Base-by-base conservation (phyloP, 192 early-diverging fungal genomes). In the Podila verticillata region DNA sequence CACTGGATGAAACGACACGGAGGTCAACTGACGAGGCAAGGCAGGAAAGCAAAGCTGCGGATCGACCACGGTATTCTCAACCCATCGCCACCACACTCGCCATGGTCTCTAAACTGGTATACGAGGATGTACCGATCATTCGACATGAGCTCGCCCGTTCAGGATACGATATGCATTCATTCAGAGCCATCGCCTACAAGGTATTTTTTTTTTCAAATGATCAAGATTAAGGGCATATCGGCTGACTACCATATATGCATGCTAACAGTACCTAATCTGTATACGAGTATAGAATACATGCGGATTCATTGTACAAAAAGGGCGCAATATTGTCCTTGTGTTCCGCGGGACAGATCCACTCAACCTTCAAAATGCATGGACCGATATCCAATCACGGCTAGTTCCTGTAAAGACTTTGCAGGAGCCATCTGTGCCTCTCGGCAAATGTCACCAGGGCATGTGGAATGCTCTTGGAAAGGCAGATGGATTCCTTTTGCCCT, bases 301-400 rank as follows among this genome's bases (percentile, higher is more conserved):
- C 60, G 86, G 83, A 24, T 89, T 83, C 57, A 82, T 85, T 66
- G 82, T 83, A 9, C 86, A 87, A 60, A 89, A 87, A 49, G 83
- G 87, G 44, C 78, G 87, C 61, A 82, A 86, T n/a, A 87, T 87
- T 58, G 48, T 89, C 6, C 58, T 89, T 6, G 87, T 89, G 22
- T 89, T 89, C 48, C 83, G 87, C 62, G 87, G 85, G 47, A 84
- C 87, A 4, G 87, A 89, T 67, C 87, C 87, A 30, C 64, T 89
- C 30, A 89, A 89, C 62, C 84, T 89, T 31, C 86, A 87, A 63
- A 84, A 89, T 22, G 87, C 84, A 58, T 79, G 87, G 66, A 89
- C 87, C 12, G 85, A 89, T 31, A 68, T 89, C n/a, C 73, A 75
- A 26, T 74, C 81, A 15, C 72, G 68, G 2, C 73, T 82, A 54